Percentiles rank a stretch among this genome's conserved stretches.
Evolutionary conservation across 2,329 filamentous ascomycete species (phyloP).

Genomic region (Stagonosporopsis chrysanthemi): DNA sequence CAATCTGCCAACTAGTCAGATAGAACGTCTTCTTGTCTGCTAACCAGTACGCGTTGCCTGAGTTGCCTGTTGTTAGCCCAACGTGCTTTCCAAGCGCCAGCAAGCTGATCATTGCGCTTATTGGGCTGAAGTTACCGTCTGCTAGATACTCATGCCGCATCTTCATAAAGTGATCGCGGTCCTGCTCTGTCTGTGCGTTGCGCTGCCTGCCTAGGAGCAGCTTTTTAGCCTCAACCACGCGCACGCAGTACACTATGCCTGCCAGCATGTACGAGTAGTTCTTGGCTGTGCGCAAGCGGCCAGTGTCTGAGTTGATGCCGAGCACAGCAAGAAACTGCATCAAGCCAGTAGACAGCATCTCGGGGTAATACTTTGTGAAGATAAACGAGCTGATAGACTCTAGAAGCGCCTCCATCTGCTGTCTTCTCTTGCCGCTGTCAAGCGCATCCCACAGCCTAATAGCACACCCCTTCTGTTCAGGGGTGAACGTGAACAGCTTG

Average conservation of each 20-base stretch:
- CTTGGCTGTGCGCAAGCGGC: not conserved
- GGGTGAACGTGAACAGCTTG: too few species aligned
- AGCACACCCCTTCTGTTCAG: too few species aligned
- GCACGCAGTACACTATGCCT: not conserved
- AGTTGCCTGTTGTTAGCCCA: not conserved
- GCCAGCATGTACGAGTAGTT: constrained; percentile 3
- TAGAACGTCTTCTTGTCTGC: not conserved
- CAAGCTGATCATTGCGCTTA: not conserved
- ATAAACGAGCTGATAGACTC: not conserved
- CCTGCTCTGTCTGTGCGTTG: not conserved
- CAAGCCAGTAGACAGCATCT: too few species aligned
- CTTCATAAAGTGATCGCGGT: not conserved
- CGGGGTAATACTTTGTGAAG: too few species aligned
- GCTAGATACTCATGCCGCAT: too few species aligned
- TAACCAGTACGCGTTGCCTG: constrained; percentile 3
- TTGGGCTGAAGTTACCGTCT: not conserved
- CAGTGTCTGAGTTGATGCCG: too few species aligned
- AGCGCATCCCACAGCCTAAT: too few species aligned
- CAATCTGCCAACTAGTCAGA: accelerated
- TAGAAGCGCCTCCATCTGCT: too few species aligned
- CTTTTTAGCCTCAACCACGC: not conserved
- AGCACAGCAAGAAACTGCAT: not conserved
- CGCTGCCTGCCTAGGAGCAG: too few species aligned
- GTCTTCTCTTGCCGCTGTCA: too few species aligned
- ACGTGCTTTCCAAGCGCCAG: too few species aligned